These are phyloP conservation scores for Raffaelea deltoideospora DNA, from an alignment of 2,329 filamentous ascomycete genomes.

Conservation along the genomic window DNA sequence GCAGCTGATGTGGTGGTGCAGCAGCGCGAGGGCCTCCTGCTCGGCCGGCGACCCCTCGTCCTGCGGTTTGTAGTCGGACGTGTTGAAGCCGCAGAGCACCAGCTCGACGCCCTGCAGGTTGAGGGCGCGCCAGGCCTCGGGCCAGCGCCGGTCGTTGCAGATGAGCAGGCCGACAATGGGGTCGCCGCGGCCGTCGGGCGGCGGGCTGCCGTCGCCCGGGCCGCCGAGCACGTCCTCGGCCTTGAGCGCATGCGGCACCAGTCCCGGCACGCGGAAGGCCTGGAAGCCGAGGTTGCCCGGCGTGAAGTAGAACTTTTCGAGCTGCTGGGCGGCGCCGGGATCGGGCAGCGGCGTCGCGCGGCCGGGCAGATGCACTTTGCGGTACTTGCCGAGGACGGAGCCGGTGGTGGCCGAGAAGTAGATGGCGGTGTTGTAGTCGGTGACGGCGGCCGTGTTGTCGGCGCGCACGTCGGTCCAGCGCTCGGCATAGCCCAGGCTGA, in stretches of 20 bases:
- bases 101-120: constrained; percentile 34
- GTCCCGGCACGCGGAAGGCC: constrained; percentile 33
- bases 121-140: constrained; percentile 33
- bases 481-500: constrained; percentile 38
- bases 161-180: constrained; percentile 38
- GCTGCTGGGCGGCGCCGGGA: constrained; percentile 32
- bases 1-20: constrained; percentile 33
- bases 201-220: not conserved
- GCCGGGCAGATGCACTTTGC: constrained; percentile 39
- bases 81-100: constrained; percentile 28
- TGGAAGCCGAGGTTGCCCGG: constrained; percentile 36
- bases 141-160: constrained; percentile 38
- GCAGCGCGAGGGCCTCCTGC: constrained; percentile 28
- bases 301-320: constrained; percentile 40
- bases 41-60: constrained; percentile 18
- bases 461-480: constrained; percentile 17
- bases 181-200: constrained; percentile 22
- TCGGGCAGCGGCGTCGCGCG: constrained; percentile 33
- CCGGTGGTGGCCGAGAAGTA: constrained; percentile 31
- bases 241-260: constrained; percentile 23
- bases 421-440: constrained; percentile 32
- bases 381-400: constrained; percentile 32
- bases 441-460: constrained; percentile 16
- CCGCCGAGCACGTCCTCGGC: constrained; percentile 11
- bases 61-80: constrained; percentile 29